Evolutionary conservation across 2,329 filamentous ascomycete species (phyloP).

Genomic region (Fusarium devonianum): DNA sequence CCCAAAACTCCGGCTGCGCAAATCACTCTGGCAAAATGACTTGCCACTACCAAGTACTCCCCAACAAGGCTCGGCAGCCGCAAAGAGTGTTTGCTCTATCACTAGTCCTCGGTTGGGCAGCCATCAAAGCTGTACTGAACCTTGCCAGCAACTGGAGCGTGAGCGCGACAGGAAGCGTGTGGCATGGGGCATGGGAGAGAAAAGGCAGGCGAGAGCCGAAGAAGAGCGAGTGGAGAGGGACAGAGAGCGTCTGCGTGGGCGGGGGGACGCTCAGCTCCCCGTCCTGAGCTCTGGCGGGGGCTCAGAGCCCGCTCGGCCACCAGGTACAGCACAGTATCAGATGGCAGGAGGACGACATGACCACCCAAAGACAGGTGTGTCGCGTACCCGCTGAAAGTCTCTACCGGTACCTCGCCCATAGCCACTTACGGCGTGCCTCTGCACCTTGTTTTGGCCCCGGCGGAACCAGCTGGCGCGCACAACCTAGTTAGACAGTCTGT

Average conservation of each 20-base stretch:
- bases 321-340: constrained; percentile 51
- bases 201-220: constrained; percentile 17
- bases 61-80: constrained; percentile 34
- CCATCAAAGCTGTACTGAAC: constrained; percentile 19
- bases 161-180: constrained; percentile 23
- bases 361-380: constrained; percentile 47
- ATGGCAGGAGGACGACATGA: constrained; percentile 44
- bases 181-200: constrained; percentile 34
- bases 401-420: constrained; percentile 43
- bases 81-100: constrained; percentile 14
- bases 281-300: constrained; percentile 31
- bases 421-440: constrained; percentile 39
- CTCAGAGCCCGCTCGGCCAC: constrained; percentile 24
- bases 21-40: constrained; percentile 17
- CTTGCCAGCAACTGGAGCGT: constrained; percentile 26
- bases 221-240: constrained; percentile 43
- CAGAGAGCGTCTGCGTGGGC: constrained; percentile 35
- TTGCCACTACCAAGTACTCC: too few species aligned
- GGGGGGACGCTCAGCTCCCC: constrained; percentile 46
- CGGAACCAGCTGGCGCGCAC: constrained; percentile 39
- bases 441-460: constrained; percentile 40
- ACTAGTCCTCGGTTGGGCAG: constrained; percentile 34
- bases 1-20: constrained; percentile 5
- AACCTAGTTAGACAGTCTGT: constrained; percentile 25
- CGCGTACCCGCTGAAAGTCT: constrained; percentile 48